Conservation (phyloP, 2,329 filamentous ascomycete genomes). For the Fusarium cicatricum region DNA sequence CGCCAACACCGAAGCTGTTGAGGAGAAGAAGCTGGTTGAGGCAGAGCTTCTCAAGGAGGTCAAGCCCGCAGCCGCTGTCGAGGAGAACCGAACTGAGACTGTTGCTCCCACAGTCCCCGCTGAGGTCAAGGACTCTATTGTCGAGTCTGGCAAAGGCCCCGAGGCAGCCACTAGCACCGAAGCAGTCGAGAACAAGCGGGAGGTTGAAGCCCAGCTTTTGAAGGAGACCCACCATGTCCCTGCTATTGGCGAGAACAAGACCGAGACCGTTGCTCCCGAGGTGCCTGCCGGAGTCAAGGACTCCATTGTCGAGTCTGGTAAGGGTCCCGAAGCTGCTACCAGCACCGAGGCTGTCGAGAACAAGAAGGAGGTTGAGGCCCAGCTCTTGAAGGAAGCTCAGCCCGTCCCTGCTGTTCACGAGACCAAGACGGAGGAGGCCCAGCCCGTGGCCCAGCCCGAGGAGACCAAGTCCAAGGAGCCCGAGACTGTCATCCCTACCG, state of each 20-base stretch:
- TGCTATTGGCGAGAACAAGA: conserved; percentile 63
- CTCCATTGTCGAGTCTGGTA: conserved; percentile 64
- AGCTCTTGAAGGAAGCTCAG: no score
- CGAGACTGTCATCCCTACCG: background rate
- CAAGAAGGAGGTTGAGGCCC: conserved; percentile 63
- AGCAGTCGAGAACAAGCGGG: conserved; percentile 78
- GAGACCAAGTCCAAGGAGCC: conserved; percentile 17
- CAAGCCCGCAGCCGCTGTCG: conserved; percentile 50
- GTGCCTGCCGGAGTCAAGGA: conserved; percentile 65
- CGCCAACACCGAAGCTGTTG: conserved; percentile 69
- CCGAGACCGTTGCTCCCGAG: conserved; percentile 43
- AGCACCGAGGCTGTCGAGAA: conserved; percentile 54
- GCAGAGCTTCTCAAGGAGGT: conserved; percentile 75
- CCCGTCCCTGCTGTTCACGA: conserved; percentile 56
- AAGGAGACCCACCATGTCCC: conserved; percentile 61
- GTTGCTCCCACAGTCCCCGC: conserved; percentile 61
- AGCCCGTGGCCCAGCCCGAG: background rate
- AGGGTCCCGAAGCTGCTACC: conserved; percentile 71
- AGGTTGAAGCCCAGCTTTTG: conserved; percentile 77
- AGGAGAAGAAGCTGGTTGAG: conserved; percentile 76
- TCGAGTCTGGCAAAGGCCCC: conserved; percentile 66
- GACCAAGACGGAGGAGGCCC: conserved; percentile 63
- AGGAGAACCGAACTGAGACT: conserved; percentile 51
- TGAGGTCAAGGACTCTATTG: conserved; percentile 66
- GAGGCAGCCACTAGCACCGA: conserved; percentile 75